These are phyloP conservation scores for Termitomyces bulborhizus DNA, from an alignment of 768 basidiomycete genomes.

Conservation along the genomic window DNA sequence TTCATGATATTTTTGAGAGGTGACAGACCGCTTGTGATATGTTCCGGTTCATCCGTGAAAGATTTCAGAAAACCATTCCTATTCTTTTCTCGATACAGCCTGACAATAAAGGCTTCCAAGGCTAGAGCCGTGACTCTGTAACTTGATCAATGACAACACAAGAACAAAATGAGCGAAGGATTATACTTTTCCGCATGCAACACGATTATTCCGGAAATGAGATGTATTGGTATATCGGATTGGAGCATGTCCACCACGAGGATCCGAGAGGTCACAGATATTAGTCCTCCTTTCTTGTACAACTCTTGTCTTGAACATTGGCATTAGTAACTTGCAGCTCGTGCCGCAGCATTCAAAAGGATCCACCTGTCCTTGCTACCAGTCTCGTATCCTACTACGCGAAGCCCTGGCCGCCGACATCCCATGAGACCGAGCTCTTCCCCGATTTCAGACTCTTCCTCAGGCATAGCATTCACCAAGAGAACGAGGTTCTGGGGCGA, in stretches of 20 bases:
- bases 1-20: conserved; percentile 92
- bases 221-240: conserved; percentile 73
- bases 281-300: conserved; percentile 83
- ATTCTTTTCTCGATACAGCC: conserved; percentile 88
- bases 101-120: conserved; percentile 88
- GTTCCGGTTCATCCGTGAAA: conserved; percentile 94
- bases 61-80: conserved; percentile 90
- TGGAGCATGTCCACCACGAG: conserved; percentile 93
- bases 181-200: conserved; percentile 84
- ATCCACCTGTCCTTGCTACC: conserved; percentile 69
- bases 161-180: not conserved
- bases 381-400: conserved; percentile 80
- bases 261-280: conserved; percentile 92
- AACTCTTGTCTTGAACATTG: conserved; percentile 57
- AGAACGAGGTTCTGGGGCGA: conserved; percentile 78
- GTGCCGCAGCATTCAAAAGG: not conserved
- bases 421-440: conserved; percentile 93
- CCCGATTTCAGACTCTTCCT: conserved; percentile 88
- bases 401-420: conserved; percentile 78
- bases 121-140: conserved; percentile 76
- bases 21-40: conserved; percentile 87
- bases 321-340: not conserved
- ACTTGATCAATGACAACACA: not conserved
- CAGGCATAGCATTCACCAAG: conserved; percentile 75
- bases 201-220: conserved; percentile 86